Conservation (phyloP, 257 asterid species). For the Forsythia suspensa region DNA sequence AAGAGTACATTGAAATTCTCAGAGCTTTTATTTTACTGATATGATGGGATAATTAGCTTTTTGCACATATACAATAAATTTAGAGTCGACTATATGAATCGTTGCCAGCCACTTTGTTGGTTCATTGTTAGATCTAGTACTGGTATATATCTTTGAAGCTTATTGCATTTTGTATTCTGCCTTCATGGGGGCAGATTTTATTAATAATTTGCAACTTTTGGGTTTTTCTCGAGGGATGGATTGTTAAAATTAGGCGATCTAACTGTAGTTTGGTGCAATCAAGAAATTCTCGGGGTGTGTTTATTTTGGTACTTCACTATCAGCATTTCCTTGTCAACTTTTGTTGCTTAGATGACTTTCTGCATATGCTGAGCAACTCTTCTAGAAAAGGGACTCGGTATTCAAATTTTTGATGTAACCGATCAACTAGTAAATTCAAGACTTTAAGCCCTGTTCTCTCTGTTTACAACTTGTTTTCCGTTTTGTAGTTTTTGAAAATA, state of each 20-base stretch:
- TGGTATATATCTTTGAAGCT: not conserved
- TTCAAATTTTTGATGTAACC: slow-evolving; percentile 10
- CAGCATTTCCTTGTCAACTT: not conserved
- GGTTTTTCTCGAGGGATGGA: not conserved
- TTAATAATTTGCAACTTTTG: too few species aligned
- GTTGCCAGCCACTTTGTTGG: not conserved
- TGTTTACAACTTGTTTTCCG: too few species aligned
- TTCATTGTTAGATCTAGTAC: not conserved
- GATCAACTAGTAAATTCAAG: not conserved
- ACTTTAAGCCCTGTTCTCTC: too few species aligned
- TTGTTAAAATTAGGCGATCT: not conserved
- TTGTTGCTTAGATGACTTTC: not conserved
- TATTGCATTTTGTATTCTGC: not conserved
- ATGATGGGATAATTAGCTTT: not conserved
- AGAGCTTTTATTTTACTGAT: not conserved
- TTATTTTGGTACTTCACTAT: not conserved
- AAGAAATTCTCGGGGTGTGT: not conserved
- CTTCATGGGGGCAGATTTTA: too few species aligned
- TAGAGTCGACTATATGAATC: not conserved
- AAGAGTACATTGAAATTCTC: not conserved
- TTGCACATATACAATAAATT: not conserved
- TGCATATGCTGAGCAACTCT: not conserved
- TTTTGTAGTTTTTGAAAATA: too few species aligned
- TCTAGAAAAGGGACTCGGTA: not conserved
- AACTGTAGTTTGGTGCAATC: not conserved